Evolutionary conservation across 2,329 filamentous ascomycete species (phyloP).

Genomic region (Hortaea werneckii): DNA sequence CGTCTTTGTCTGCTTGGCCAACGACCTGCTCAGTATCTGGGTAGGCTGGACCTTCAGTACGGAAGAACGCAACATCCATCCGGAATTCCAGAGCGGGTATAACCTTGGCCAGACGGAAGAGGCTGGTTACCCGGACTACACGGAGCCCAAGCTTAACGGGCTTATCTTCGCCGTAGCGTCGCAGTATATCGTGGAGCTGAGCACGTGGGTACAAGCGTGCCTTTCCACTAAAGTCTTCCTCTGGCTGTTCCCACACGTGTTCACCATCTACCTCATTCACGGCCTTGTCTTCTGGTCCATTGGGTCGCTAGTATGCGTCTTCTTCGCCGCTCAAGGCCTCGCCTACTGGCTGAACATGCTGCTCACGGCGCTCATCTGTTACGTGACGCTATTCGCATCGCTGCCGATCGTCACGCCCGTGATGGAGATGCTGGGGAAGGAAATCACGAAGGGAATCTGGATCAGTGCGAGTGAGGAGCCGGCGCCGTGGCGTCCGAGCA

Average conservation of each 20-base stretch:
- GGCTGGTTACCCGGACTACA: conserved; percentile 34
- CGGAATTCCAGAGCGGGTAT: conserved; percentile 30
- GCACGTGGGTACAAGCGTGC: conserved; percentile 30
- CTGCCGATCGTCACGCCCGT: conserved; percentile 30
- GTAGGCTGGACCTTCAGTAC: conserved; percentile 23
- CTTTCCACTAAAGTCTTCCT: conserved; percentile 32
- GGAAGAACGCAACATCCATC: conserved; percentile 35
- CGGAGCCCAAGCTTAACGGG: conserved; percentile 35
- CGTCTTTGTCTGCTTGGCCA: conserved; percentile 28
- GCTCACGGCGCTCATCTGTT: conserved; percentile 29
- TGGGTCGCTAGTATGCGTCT: conserved; percentile 29
- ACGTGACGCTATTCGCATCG: conserved; percentile 21
- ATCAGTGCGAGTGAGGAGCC: conserved; percentile 26
- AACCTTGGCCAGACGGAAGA: conserved; percentile 25
- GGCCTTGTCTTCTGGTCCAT: conserved; percentile 37
- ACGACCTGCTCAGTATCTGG: conserved; percentile 29
- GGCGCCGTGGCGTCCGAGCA: conserved; percentile 22
- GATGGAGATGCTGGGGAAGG: conserved; percentile 30
- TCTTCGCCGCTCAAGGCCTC: conserved; percentile 23
- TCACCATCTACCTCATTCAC: conserved; percentile 41
- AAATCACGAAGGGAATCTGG: conserved; percentile 30
- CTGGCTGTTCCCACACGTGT: conserved; percentile 39
- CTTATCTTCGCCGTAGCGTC: conserved; percentile 28
- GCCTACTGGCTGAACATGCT: conserved; percentile 28
- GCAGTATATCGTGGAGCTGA: conserved; percentile 27